Evolutionary conservation across 2,329 filamentous ascomycete genomes (phyloP).

Genomic region (Aureobasidium leucospermi): DNA sequence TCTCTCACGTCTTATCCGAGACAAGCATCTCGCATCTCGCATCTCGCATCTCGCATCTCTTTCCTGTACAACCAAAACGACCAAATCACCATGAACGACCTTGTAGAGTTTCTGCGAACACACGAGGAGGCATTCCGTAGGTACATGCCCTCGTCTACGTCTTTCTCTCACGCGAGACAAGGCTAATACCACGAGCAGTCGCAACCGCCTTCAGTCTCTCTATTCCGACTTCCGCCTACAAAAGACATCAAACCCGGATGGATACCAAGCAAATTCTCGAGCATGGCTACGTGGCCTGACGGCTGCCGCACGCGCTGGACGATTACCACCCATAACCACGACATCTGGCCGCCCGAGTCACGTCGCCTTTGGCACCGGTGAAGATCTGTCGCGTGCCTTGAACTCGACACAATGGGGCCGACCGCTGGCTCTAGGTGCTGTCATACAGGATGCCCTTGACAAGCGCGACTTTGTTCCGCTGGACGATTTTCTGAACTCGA

Average conservation of each 20-base stretch:
- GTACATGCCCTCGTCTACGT: conserved; percentile 23
- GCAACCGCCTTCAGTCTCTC: conserved; percentile 71
- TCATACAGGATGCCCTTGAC: conserved; percentile 66
- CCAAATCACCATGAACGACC: conserved; percentile 31
- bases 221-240: conserved; percentile 81
- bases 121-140: conserved; percentile 45
- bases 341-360: conserved; percentile 22
- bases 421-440: conserved; percentile 71
- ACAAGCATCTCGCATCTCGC: too few species aligned
- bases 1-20: neutral
- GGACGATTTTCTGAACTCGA: conserved; percentile 56
- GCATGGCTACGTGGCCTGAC: conserved; percentile 73
- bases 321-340: conserved; percentile 31
- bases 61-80: neutral
- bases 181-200: conserved; percentile 29
- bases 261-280: conserved; percentile 69
- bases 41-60: neutral
- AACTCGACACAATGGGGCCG: conserved; percentile 72
- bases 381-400: conserved; percentile 61
- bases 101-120: conserved; percentile 53
- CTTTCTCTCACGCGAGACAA: conserved; percentile 11
- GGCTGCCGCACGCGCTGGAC: conserved; percentile 59
- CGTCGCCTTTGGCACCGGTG: conserved; percentile 46
- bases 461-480: conserved; percentile 64
- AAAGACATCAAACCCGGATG: conserved; percentile 71